Evolutionary conservation across 169 alveolate genomes (phyloP), one percentile per base, ranked within the genome.

Genomic region (Plasmodium blacklocki): DNA sequence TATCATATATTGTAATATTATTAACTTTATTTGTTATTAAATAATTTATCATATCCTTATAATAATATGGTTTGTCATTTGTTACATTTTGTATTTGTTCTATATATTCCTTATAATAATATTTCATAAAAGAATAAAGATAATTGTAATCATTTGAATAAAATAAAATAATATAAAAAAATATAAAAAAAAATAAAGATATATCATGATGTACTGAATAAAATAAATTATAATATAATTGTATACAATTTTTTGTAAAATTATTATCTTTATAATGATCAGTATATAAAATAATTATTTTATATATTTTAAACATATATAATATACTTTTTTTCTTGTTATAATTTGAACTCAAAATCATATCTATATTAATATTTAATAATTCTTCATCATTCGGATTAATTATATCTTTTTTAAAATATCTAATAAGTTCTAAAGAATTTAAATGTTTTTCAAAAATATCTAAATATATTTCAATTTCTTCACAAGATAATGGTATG

Each of bases 391-490:
- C 12, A 3, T 62, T 43, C 2, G 43, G 67, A 4, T 54, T 12
- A 12, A 29, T 8, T n/a, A 68, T 21, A 18, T 83, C 59, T 32
- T 83, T 83, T 14, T 56, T 83, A 47, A 83, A 50, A 83, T 68
- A 54, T 56, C 56, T 83, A 43, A 83, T 49, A 15, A 68, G 43
- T 19, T 83, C 91, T 47, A 83, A 63, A 11, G 91, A 19, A 39
- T 83, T 83, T 63, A 83, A 47, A 49, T 83, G 85, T 62, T 68
- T 67, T 68, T 83, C 91, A 73, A 68, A 83, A n/a, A 68, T 21
- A 26, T 83, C 91, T 23, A 83, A 23, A 19, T 56, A 73, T 26
- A 5, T 68, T 62, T 83, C 91, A 8, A 83, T 29, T 12, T 54
- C 8, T 29, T 29, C 12, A 15, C 68, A 52, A 3, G 11, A 39